Evolutionary conservation across 164 flowering plant genomes (phyloP), one percentile per base, ranked within the genome.

Genomic region (Vitis vinifera): DNA sequence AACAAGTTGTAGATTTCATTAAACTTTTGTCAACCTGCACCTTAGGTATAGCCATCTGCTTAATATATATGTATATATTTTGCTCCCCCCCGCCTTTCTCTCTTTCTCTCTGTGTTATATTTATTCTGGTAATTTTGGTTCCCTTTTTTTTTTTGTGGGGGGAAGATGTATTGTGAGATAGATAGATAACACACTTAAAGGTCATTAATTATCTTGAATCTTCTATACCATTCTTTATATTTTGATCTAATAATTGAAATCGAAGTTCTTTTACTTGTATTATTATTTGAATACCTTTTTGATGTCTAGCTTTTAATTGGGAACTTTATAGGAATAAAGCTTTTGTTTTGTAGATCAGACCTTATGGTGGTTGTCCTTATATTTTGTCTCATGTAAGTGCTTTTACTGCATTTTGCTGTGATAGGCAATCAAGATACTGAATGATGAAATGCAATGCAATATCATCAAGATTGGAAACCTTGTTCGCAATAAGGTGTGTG

Each of bases 381-480:
- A 1, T 51, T 30, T 67, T 48, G 4, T 66, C 16, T 60, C 48
- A 52, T 62, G 16, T 53, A 37, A 37, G 44, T 60, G 9, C 66
- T 51, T 50, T 10, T 1, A 10, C n/a, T 49, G 44, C 44, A 37
- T 60, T 60, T 58, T 65, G 19, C 63, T 74, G 31, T 76, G 27
- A 8, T 55, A 94, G 97, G 97, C 99, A 63, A 77, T 95, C 59
- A 95, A 90, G 81, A 81, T 95, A 72, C 83, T 93, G 57, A 70
- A 87, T 77, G 99, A 96, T 76, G 97, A 91, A 70, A 82, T 96
- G 93, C 91, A 87, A 63, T 93, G 95, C 71, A 98, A 96, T 78
- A 89, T 93, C 51, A 90, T 96, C 73, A 89, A 87, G 87, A 90
- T 96, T 76, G 88, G 95, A 19, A 76, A 74, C 79, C 69, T 93